These are phyloP conservation scores for Aspergillus pseudoterreus DNA, from an alignment of 2,329 filamentous ascomycete genomes.

Conservation along the genomic window DNA sequence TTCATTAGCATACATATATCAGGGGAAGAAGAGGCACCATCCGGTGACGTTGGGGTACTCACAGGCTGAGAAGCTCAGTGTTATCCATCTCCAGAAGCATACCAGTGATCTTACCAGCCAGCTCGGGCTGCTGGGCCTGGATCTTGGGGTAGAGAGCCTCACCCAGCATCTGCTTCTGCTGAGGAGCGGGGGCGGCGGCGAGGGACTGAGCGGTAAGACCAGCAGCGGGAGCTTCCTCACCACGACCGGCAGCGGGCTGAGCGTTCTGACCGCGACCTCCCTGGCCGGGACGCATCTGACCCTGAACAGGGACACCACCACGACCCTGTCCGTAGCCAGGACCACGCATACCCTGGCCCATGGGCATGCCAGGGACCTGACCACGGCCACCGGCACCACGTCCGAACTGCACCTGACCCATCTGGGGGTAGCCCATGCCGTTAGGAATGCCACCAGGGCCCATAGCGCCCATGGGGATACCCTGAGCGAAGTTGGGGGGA, in stretches of 20 bases:
- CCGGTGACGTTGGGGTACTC: slow-evolving; percentile 49
- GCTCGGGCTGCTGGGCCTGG: slow-evolving; percentile 84
- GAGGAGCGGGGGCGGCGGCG: slow-evolving; percentile 55
- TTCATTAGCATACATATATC: slow-evolving; percentile 8
- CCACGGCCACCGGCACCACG: slow-evolving; percentile 68
- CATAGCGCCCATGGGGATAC: slow-evolving; percentile 57
- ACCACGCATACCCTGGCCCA: slow-evolving; percentile 52
- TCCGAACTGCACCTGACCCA: slow-evolving; percentile 74
- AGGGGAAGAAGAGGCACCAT: not conserved
- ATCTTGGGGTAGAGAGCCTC: slow-evolving; percentile 99
- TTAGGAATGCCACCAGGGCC: slow-evolving; percentile 70
- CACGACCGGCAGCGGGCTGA: slow-evolving; percentile 34
- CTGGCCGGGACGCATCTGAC: slow-evolving; percentile 39
- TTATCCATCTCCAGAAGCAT: slow-evolving; percentile 99
- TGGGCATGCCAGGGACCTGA: slow-evolving; percentile 65
- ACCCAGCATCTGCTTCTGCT: slow-evolving; percentile 98
- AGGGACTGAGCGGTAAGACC: slow-evolving; percentile 52
- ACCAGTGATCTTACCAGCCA: slow-evolving; percentile 98
- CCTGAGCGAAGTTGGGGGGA: slow-evolving; percentile 79
- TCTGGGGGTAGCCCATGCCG: slow-evolving; percentile 73
- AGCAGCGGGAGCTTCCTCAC: slow-evolving; percentile 34
- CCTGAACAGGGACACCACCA: slow-evolving; percentile 40
- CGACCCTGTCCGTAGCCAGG: slow-evolving; percentile 44
- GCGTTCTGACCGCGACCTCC: slow-evolving; percentile 41
- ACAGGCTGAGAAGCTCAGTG: slow-evolving; percentile 87